phyloP scores from a whole-genome alignment of 129 eudicot genomes.

The Artemisia tridentata region DNA sequence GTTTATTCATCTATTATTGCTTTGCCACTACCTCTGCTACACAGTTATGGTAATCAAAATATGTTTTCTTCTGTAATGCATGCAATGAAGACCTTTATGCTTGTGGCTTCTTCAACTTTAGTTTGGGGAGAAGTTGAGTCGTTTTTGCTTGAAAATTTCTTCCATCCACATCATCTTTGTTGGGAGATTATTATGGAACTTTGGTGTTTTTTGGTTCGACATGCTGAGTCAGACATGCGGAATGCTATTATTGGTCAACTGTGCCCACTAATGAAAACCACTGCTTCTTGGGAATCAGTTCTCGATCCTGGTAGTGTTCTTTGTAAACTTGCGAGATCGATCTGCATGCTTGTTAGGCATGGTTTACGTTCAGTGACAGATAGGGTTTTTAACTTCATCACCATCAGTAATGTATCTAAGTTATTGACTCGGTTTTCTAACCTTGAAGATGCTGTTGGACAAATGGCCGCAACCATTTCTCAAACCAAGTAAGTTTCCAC shows the following conservation, averaged over 20 bases:
- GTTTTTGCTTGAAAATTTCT: too few relatives aligned
- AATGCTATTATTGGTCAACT: constrained; percentile 56
- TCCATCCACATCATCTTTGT: constrained; percentile 86
- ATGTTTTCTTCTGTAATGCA: constrained; percentile 49
- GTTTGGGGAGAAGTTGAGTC: too few relatives aligned
- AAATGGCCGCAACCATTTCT: constrained; percentile 56
- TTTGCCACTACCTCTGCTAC: constrained; percentile 41
- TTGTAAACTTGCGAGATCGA: constrained; percentile 65
- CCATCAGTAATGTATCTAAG: constrained; percentile 33
- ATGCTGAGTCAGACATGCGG: constrained; percentile 61
- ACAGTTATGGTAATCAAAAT: constrained; percentile 51
- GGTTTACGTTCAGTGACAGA: constrained; percentile 52
- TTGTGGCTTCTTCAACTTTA: too few relatives aligned
- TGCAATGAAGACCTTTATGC: constrained; percentile 82
- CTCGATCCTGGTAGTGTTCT: constrained; percentile 42
- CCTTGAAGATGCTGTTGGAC: constrained; percentile 62
- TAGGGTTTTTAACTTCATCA: constrained; percentile 46
- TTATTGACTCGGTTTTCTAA: constrained; percentile 50
- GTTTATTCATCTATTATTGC: constrained; percentile 62
- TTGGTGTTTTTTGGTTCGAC: constrained; percentile 71
- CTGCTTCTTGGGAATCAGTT: constrained; percentile 50
- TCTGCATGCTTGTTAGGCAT: constrained; percentile 47
- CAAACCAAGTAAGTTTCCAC: constrained; percentile 29
- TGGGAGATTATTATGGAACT: constrained; percentile 77
- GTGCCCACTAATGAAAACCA: constrained; percentile 48